Conservation (phyloP, 2,329 filamentous ascomycete species). For the Cadophora malorum region DNA sequence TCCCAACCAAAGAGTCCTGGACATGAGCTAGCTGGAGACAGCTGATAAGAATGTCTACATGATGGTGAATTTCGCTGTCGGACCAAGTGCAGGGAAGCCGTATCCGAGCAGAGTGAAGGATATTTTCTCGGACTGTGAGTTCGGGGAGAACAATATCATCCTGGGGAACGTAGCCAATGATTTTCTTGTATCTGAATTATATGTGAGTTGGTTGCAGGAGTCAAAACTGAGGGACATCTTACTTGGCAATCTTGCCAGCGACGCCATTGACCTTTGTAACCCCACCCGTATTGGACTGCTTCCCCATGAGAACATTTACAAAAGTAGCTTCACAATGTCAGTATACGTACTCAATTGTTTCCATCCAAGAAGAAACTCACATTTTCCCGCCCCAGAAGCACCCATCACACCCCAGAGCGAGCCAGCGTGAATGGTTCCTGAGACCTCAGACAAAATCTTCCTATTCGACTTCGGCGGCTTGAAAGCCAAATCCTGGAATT, state of each 20-base stretch:
- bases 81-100: slow-evolving; percentile 59
- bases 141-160: slow-evolving; percentile 66
- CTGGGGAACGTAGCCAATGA: slow-evolving; percentile 67
- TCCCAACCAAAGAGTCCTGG: slow-evolving; percentile 56
- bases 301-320: slow-evolving; percentile 67
- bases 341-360: neutral
- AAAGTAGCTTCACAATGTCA: slow-evolving; percentile 52
- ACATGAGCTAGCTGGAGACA: slow-evolving; percentile 52
- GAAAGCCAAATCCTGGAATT: slow-evolving; percentile 57
- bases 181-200: slow-evolving; percentile 56
- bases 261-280: slow-evolving; percentile 56
- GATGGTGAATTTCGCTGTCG: slow-evolving; percentile 55
- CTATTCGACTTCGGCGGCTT: slow-evolving; percentile 53
- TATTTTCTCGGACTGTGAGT: slow-evolving; percentile 66
- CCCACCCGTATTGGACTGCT: slow-evolving; percentile 57
- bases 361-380: slow-evolving; percentile 29
- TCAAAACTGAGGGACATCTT: neutral
- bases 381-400: slow-evolving; percentile 64
- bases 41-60: slow-evolving; percentile 62
- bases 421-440: slow-evolving; percentile 59
- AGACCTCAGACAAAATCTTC: slow-evolving; percentile 59
- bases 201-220: neutral
- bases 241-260: slow-evolving; percentile 42
- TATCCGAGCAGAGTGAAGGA: slow-evolving; percentile 63
- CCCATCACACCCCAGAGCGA: slow-evolving; percentile 66